These are phyloP conservation scores for Melastoma candidum DNA, from an alignment of 441 rosid genomes.

Conservation along the genomic window DNA sequence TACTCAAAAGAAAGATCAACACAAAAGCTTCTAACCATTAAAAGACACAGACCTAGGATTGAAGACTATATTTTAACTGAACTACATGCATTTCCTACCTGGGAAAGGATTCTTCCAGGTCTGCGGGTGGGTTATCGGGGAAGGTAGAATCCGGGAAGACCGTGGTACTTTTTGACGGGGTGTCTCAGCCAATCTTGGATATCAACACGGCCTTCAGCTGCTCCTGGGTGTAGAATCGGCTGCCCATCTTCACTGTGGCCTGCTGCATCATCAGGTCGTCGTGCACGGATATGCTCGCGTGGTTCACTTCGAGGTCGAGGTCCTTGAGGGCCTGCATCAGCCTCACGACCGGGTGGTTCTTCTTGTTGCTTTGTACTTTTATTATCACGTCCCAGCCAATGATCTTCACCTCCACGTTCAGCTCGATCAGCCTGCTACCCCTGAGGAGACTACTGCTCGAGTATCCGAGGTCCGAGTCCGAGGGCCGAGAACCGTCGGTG, in stretches of 20 bases:
- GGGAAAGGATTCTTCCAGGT: background rate
- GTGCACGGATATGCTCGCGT: slow-evolving; percentile 85
- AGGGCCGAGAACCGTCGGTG: too few relatives aligned
- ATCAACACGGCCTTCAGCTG: slow-evolving; percentile 67
- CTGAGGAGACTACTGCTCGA: too few relatives aligned
- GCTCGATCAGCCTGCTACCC: slow-evolving; percentile 36
- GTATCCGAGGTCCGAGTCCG: too few relatives aligned
- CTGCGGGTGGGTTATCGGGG: background rate
- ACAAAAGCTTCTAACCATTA: too few relatives aligned
- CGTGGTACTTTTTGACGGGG: background rate
- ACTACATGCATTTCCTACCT: slow-evolving; percentile 2
- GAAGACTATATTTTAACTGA: too few relatives aligned
- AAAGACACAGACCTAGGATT: too few relatives aligned
- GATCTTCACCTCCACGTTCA: slow-evolving; percentile 88
- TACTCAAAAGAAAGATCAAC: too few relatives aligned
- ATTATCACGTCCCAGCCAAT: slow-evolving; percentile 94
- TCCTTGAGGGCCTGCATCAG: slow-evolving; percentile 83
- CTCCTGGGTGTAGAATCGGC: slow-evolving; percentile 72
- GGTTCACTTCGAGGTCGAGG: slow-evolving; percentile 82
- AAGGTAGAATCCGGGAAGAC: too few relatives aligned
- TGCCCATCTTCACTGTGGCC: slow-evolving; percentile 92
- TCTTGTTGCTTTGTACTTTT: slow-evolving; percentile 67
- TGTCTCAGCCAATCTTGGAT: slow-evolving; percentile 48
- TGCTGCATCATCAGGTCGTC: slow-evolving; percentile 97
- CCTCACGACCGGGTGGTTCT: slow-evolving; percentile 90